Percentiles rank a stretch among this genome's conserved stretches.
phyloP scores from a whole-genome alignment of 108 stramenopile genomes.

The Cylindrotheca closterium region DNA sequence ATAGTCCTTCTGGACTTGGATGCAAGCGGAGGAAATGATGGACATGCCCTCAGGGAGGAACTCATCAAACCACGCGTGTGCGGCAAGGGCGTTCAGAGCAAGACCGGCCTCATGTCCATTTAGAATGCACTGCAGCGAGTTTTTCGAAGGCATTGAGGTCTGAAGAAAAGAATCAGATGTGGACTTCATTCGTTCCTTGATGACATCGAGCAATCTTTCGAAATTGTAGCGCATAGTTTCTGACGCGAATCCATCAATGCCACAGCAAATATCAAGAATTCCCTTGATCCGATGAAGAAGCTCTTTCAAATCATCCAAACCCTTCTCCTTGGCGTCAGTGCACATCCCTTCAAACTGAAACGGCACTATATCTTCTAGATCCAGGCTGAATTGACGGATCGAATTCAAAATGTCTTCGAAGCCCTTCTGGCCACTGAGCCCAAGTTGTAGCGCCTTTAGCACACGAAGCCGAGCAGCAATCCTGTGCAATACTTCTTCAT shows the following conservation, averaged over 20 bases:
- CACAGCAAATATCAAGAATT: neutral
- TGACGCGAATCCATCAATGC: neutral
- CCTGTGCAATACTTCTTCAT: neutral
- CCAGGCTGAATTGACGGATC: neutral
- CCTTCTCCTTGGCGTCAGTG: neutral
- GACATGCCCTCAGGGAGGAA: conserved; percentile 6
- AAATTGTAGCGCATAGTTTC: neutral
- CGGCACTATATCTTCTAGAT: neutral
- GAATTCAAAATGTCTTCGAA: neutral
- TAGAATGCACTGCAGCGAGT: neutral
- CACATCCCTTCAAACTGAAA: neutral
- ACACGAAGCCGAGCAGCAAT: neutral
- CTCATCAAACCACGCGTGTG: conserved; percentile 13
- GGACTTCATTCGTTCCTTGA: neutral
- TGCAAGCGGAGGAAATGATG: neutral
- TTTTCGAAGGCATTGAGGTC: neutral
- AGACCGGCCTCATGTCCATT: conserved; percentile 10
- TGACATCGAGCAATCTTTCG: neutral
- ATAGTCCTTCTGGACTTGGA: neutral
- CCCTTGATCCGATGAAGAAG: neutral
- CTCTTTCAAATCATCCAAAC: neutral
- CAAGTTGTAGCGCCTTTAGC: neutral
- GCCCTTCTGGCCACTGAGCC: neutral
- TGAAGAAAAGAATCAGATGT: neutral
- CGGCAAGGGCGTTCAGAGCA: conserved; percentile 2